phyloP scores from a whole-genome alignment of 2,329 filamentous ascomycete species.

The Aspergillus chevalieri region DNA sequence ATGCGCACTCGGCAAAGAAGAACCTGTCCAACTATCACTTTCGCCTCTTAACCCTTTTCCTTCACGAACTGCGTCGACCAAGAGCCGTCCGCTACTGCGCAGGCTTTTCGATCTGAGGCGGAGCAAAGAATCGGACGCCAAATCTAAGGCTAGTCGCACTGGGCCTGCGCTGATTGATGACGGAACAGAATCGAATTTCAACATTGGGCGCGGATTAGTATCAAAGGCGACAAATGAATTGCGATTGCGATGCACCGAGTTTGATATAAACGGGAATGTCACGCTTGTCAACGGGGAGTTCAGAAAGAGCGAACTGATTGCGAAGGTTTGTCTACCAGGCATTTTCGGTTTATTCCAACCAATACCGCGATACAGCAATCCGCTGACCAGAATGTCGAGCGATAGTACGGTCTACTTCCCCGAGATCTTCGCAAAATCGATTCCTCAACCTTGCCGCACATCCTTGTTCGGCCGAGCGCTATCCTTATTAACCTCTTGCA shows the following conservation, averaged over 20 bases:
- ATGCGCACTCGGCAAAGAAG: conserved; percentile 3
- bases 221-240: conserved; percentile 77
- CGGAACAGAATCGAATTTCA: conserved; percentile 56
- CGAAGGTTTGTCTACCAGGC: conserved; percentile 58
- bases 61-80: conserved; percentile 27
- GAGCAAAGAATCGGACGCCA: conserved; percentile 18
- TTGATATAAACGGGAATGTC: conserved; percentile 86
- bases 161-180: conserved; percentile 55
- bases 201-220: conserved; percentile 61
- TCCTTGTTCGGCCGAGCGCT: conserved; percentile 84
- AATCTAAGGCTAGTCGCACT: conserved; percentile 47
- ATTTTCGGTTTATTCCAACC: neutral
- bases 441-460: conserved; percentile 89
- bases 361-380: too few relatives aligned
- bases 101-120: conserved; percentile 31
- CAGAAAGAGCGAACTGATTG: conserved; percentile 94
- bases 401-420: conserved; percentile 79
- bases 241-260: conserved; percentile 85
- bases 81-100: conserved; percentile 29
- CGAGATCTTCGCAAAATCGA: conserved; percentile 97
- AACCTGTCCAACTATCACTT: conserved; percentile 4
- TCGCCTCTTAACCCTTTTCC: conserved; percentile 6
- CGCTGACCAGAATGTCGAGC: neutral
- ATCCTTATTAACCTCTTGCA: conserved; percentile 97
- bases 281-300: conserved; percentile 92